phyloP scores from a whole-genome alignment of 305 asterid species.

The Rubia balearica region DNA sequence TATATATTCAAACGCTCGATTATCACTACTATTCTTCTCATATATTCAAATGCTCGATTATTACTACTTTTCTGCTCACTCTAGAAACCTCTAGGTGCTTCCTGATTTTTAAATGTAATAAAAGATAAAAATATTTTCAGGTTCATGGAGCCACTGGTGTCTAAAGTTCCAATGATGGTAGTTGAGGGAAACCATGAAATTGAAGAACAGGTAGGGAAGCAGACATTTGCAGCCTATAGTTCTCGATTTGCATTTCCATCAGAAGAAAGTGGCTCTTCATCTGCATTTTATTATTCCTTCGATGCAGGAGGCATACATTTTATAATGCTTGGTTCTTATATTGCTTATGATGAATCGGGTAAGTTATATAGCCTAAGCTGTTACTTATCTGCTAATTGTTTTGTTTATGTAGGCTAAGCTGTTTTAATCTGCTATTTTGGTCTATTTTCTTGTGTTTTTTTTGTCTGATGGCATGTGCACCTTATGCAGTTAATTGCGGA shows the following conservation, averaged over 20 bases:
- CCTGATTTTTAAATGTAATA: background rate
- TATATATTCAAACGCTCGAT: background rate
- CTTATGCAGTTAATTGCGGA: background rate
- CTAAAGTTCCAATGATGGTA: constrained; percentile 83
- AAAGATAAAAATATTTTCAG: constrained; percentile 29
- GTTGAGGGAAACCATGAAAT: constrained; percentile 95
- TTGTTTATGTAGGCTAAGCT: background rate
- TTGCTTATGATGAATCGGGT: constrained; percentile 63
- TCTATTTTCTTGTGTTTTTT: background rate
- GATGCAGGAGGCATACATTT: constrained; percentile 95
- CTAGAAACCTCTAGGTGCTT: background rate
- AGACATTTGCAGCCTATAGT: constrained; percentile 59
- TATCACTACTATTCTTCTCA: too few species aligned
- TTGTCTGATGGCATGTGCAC: background rate
- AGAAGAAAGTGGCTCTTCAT: constrained; percentile 70
- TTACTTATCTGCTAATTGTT: background rate
- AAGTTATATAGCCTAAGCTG: background rate
- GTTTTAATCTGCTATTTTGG: background rate
- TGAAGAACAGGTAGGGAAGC: constrained; percentile 63
- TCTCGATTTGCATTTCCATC: constrained; percentile 85
- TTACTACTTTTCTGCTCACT: background rate
- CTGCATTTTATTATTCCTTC: constrained; percentile 75
- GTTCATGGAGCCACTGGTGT: constrained; percentile 77
- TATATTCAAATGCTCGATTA: background rate
- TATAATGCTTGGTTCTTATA: constrained; percentile 73